Percentiles rank a stretch among this genome's conserved stretches.
Evolutionary conservation across 2,329 filamentous ascomycete species (phyloP).

Genomic region (Trichothecium roseum): DNA sequence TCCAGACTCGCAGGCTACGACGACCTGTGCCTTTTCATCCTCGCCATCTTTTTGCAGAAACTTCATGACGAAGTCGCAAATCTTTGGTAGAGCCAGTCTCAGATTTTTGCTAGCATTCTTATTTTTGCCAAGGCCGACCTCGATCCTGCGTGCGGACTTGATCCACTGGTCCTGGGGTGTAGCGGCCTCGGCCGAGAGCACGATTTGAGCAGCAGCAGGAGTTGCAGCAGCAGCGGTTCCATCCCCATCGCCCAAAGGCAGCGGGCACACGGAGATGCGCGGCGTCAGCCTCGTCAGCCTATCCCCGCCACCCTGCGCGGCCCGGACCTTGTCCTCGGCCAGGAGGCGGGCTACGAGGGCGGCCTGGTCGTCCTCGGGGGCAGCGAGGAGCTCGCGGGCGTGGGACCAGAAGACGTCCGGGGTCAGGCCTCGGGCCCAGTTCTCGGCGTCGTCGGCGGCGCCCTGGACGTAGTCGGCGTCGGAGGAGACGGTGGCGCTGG

Average conservation of each 20-base stretch:
- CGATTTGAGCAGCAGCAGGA: constrained; percentile 33
- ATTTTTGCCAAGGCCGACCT: constrained; percentile 56
- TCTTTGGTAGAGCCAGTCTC: constrained; percentile 55
- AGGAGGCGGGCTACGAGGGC: constrained; percentile 37
- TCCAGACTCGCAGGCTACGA: constrained; percentile 66
- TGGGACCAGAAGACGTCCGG: constrained; percentile 72
- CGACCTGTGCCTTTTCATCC: constrained; percentile 14
- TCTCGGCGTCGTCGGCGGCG: constrained; percentile 88
- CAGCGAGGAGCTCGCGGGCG: constrained; percentile 44
- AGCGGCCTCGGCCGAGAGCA: constrained; percentile 25
- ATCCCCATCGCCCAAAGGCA: constrained; percentile 14
- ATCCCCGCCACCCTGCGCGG: constrained; percentile 1
- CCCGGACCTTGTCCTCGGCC: constrained; percentile 8
- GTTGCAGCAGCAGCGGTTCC: too few relatives aligned
- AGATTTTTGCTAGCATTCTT: constrained; percentile 79
- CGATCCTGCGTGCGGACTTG: constrained; percentile 26
- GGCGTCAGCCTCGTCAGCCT: constrained; percentile 20
- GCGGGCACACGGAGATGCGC: constrained; percentile 23
- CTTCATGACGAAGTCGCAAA: constrained; percentile 44
- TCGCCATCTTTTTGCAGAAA: constrained; percentile 19
- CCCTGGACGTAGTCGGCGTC: constrained; percentile 78
- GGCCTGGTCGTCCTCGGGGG: constrained; percentile 54
- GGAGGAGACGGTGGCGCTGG: constrained; percentile 58
- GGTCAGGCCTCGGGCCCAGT: constrained; percentile 77
- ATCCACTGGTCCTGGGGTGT: constrained; percentile 33